Evolutionary conservation across 768 basidiomycete genomes (phyloP), one percentile per base, ranked within the genome.

Genomic region (Lactifluus piperatus): DNA sequence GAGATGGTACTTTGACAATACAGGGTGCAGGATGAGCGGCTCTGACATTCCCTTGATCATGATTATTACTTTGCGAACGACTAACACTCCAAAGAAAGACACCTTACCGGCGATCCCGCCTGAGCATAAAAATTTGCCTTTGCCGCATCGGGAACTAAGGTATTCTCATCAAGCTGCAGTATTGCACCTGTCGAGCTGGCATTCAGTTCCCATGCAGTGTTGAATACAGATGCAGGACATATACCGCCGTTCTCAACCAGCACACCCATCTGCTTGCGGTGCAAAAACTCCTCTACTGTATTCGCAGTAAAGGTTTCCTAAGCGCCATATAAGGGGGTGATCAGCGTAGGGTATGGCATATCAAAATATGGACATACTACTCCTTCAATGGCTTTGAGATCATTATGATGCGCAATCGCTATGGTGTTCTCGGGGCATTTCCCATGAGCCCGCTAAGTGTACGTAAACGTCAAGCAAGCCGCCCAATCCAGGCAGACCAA

Each of bases 191-290:
- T 18, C 13, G 20, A n/a, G n/a, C 13, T 22, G n/a, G 22, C 22
- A 20, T 24, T 52, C 51, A 52, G 37, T 20, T 32, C 3, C 9
- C 30, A 3, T 5, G 30, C 7, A 22, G n/a, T 32, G 13, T 11
- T 0, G 22, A 14, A 5, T 32, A 16, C 29, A 11, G 34, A 26
- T 49, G 37, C 11, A 32, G n/a, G 4, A 44, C 32, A 50, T 20
- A 34, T 43, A 54, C 58, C 39, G 4, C 58, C 45, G 18, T 59
- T 59, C 37, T 59, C 46, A 26, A 41, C 18, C 4, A 54, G 51
- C 1, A 59, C 13, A 7, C 30, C 18, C 0, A 49, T 49, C 5
- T 54, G 14, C 1, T 47, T 53, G n/a, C n/a, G 51, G 26, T 9
- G 34, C 27, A 58, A 39, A 30, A 30, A 52, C 1, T 29, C n/a